Percentiles rank a stretch among this genome's conserved stretches.
Evolutionary conservation across 106 monocot species (phyloP).

Genomic region (Chionographis japonica): DNA sequence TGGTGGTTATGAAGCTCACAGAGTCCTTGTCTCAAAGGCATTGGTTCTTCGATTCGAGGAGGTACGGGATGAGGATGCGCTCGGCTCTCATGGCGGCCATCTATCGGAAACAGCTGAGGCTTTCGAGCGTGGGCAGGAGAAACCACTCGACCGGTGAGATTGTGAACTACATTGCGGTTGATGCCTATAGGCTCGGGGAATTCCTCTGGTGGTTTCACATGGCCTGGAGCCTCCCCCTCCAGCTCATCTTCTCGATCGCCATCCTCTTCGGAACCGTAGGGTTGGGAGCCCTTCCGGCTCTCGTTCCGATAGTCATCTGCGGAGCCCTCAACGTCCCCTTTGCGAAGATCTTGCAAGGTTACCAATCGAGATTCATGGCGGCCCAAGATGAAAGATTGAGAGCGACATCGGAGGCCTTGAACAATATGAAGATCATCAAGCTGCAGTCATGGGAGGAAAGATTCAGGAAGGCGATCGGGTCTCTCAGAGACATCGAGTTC

Average conservation of each 20-base stretch:
- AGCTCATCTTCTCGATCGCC: constrained; percentile 40
- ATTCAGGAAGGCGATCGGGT: constrained; percentile 38
- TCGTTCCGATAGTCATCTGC: constrained; percentile 47
- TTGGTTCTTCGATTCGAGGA: constrained; percentile 72
- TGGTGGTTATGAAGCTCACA: constrained; percentile 36
- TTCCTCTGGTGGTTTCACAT: constrained; percentile 81
- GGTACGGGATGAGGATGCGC: constrained; percentile 73
- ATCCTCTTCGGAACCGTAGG: constrained; percentile 53
- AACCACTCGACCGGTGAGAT: constrained; percentile 73
- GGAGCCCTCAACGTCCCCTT: constrained; percentile 67
- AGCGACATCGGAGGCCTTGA: constrained; percentile 58
- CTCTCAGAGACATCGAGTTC: constrained; percentile 53
- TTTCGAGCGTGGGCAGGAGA: constrained; percentile 42
- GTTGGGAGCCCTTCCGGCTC: constrained; percentile 44
- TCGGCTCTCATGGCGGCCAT: constrained; percentile 71
- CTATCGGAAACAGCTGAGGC: constrained; percentile 65
- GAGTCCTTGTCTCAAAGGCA: constrained; percentile 86
- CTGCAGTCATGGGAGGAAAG: constrained; percentile 85
- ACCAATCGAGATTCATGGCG: constrained; percentile 65
- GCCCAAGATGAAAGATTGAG: constrained; percentile 72
- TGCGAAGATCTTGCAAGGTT: constrained; percentile 55
- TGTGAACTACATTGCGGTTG: constrained; percentile 76
- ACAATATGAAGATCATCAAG: constrained; percentile 87
- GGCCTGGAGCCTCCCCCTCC: constrained; percentile 64
- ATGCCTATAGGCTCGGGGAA: constrained; percentile 84